Evolutionary conservation across 495 filamentous ascomycete genomes (phyloP).

Genomic region (Wilcoxina mikolae): DNA sequence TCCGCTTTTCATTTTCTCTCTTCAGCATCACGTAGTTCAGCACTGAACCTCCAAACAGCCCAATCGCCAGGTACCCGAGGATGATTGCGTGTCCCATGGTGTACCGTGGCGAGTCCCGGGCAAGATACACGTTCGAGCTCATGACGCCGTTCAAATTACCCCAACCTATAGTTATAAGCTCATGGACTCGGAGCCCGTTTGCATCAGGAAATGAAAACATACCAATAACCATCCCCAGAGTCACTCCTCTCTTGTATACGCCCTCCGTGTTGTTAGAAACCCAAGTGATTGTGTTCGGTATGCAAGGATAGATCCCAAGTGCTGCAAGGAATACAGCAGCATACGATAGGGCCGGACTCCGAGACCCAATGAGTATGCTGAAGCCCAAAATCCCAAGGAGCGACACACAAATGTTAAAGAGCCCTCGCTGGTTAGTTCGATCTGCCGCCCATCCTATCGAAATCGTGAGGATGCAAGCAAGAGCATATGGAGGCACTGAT

Average conservation of each 20-base stretch:
- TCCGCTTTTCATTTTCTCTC: slow-evolving; percentile 47
- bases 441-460: slow-evolving; percentile 65
- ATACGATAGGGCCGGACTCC: slow-evolving; percentile 51
- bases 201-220: background rate
- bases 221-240: slow-evolving; percentile 64
- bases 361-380: slow-evolving; percentile 51
- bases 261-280: slow-evolving; percentile 80
- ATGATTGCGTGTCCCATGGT: slow-evolving; percentile 45
- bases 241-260: slow-evolving; percentile 80
- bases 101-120: slow-evolving; percentile 40
- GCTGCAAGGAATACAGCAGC: slow-evolving; percentile 75
- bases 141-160: slow-evolving; percentile 59
- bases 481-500: slow-evolving; percentile 79
- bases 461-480: slow-evolving; percentile 62
- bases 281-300: slow-evolving; percentile 88
- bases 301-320: slow-evolving; percentile 79
- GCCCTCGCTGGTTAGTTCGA: slow-evolving; percentile 56
- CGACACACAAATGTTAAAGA: slow-evolving; percentile 64
- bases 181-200: no score
- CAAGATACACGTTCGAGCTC: slow-evolving; percentile 35
- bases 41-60: slow-evolving; percentile 45
- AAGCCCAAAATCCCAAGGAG: slow-evolving; percentile 66
- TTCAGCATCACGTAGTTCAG: slow-evolving; percentile 51
- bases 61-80: slow-evolving; percentile 45
- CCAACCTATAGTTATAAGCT: slow-evolving; percentile 83